Evolutionary conservation across 768 basidiomycete species (phyloP).

Genomic region (Lenzites betulinus): DNA sequence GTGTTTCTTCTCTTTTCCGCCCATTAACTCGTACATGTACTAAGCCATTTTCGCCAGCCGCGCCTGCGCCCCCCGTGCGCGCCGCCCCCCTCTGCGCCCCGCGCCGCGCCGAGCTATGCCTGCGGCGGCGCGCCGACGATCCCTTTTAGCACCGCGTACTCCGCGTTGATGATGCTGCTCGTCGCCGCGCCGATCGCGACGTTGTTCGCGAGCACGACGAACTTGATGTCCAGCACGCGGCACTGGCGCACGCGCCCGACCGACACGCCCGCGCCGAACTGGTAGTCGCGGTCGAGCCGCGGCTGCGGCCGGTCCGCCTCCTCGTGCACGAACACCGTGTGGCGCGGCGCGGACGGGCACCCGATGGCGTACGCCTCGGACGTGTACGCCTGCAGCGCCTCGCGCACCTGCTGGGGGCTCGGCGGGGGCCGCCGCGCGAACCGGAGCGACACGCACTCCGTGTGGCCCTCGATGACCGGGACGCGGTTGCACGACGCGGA

Average conservation of each 20-base stretch:
- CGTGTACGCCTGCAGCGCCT: constrained; percentile 73
- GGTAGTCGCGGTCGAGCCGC: constrained; percentile 84
- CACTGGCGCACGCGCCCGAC: constrained; percentile 93
- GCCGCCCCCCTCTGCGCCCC: not conserved
- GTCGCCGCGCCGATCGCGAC: constrained; percentile 97
- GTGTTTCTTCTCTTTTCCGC: constrained; percentile 12
- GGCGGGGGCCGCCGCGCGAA: constrained; percentile 83
- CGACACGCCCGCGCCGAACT: constrained; percentile 87
- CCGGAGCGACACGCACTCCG: constrained; percentile 84
- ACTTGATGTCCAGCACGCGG: constrained; percentile 92
- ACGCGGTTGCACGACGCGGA: constrained; percentile 95
- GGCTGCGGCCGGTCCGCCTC: constrained; percentile 94
- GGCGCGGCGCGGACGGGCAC: constrained; percentile 82
- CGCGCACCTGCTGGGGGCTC: constrained; percentile 82
- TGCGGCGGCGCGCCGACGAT: constrained; percentile 33
- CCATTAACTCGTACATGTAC: constrained; percentile 24
- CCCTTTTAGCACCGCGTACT: constrained; percentile 86
- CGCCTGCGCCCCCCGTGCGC: not conserved
- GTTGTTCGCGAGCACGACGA: constrained; percentile 90
- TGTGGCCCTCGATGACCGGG: constrained; percentile 94
- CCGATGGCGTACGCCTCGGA: constrained; percentile 74
- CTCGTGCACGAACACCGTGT: constrained; percentile 90
- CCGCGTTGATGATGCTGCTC: constrained; percentile 95
- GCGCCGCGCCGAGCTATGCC: constrained; percentile 2
- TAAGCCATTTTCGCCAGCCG: constrained; percentile 14